Base-by-base conservation (phyloP, 2,329 filamentous ascomycete species). In the Penicillium fuscoglaucum region DNA sequence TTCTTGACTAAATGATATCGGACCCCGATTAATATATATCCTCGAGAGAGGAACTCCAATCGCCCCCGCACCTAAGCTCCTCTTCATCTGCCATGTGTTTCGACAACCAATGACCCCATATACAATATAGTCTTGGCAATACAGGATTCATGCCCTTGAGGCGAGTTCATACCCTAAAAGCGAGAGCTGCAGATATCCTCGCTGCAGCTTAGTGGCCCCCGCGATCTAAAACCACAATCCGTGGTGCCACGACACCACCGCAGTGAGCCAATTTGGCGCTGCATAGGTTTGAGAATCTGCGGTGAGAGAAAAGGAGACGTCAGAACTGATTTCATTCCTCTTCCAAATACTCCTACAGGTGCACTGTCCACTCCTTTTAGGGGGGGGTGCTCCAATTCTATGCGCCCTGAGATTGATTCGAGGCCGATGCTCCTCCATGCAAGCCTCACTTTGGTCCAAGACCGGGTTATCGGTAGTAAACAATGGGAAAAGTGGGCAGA, bases 221-320 rank as follows among this genome's bases (percentile, higher is more conserved):
- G 51, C 62, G 43, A 55, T 45, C 43, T 21, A 56, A 35, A 31
- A n/a, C 49, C n/a, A 51, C 44, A 52, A 60, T 64, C 59, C 71
- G 48, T 73, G 70, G 71, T 70, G 70, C 71, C 71, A 73, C 70
- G 70, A 71, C 69, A 73, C 66, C 68, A 65, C 60, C 62, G 63
- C 65, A 65, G 63, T 60, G 58, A 66, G 59, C 66, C 64, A 65
- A 66, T 62, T 61, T 66, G 59, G 60, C 59, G 57, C 61, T 61
- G 63, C 69, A 66, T 68, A 44, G 31, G 48, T 55, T 61, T 53
- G 55, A 57, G 64, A 61, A 62, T 47, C 54, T 63, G 61, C 65
- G 65, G 65, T 67, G 65, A 64, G 57, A 39, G 9, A 39, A 47
- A 57, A 24, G 28, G n/a, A 45, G 40, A 31, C 35, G 41, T 47